phyloP scores from a whole-genome alignment of 1,284 basidiomycete genomes.

The Ustilago sp. region DNA sequence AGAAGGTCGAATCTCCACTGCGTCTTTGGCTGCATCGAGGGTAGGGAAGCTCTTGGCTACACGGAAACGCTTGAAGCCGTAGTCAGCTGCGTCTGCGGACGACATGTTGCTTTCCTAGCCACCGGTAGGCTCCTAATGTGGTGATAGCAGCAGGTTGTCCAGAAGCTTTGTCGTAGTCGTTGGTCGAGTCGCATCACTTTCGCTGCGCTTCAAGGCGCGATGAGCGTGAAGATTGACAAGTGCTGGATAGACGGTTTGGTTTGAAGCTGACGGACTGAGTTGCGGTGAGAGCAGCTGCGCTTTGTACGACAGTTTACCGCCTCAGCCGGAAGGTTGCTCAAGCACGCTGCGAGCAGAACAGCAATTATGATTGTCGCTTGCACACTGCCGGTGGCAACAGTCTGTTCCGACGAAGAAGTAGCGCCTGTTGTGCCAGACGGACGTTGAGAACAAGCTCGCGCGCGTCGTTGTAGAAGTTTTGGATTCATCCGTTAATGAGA shows the following conservation, averaged over 20 bases:
- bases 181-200: not conserved
- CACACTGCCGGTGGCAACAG: not conserved
- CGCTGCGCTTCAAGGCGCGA: not conserved
- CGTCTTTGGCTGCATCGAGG: slow-evolving; percentile 37
- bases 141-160: not conserved
- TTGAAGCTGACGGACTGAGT: not conserved
- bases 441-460: not conserved
- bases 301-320: not conserved
- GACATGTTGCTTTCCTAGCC: slow-evolving; percentile 24
- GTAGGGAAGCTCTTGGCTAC: slow-evolving; percentile 45
- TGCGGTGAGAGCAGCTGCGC: not conserved
- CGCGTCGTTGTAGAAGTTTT: not conserved
- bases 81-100: slow-evolving; percentile 51
- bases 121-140: too few relatives aligned
- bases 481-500: not conserved
- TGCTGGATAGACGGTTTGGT: not conserved
- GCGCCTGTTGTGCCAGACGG: not conserved
- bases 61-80: slow-evolving; percentile 49
- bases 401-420: not conserved
- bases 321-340: not conserved
- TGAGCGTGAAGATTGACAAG: not conserved
- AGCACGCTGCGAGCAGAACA: not conserved
- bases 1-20: slow-evolving; percentile 44
- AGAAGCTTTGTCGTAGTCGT: not conserved
- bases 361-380: not conserved